phyloP scores from a whole-genome alignment of 176 grass and related monocot species.

The Triticum turgidum region DNA sequence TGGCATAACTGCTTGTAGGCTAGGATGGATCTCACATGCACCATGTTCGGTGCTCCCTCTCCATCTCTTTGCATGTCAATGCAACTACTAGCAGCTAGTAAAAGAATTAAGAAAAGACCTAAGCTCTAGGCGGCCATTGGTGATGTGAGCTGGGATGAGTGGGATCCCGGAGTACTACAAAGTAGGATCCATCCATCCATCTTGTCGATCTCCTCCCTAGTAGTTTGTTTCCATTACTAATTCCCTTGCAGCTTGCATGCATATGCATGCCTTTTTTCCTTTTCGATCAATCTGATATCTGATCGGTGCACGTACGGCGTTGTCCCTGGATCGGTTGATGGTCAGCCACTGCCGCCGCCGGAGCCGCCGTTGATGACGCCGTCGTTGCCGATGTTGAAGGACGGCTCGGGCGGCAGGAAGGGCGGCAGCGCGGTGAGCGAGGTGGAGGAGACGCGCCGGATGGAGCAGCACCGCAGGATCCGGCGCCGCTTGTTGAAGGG shows the following conservation, averaged over 20 bases:
- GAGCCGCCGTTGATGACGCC: neutral
- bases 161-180: constrained; percentile 18
- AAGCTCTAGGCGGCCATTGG: constrained; percentile 3
- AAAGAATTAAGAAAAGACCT: constrained; percentile 27
- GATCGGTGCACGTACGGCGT: neutral
- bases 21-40: neutral
- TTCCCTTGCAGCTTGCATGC: neutral
- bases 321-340: neutral
- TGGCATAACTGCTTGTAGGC: neutral
- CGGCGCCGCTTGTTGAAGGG: constrained; percentile 92
- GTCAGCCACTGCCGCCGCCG: neutral
- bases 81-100: constrained; percentile 12
- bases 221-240: neutral
- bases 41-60: constrained; percentile 10
- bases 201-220: neutral
- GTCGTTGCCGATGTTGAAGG: neutral
- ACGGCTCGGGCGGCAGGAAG: constrained; percentile 31
- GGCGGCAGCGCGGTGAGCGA: constrained; percentile 57
- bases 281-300: neutral
- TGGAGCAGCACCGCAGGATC: constrained; percentile 58
- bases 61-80: neutral
- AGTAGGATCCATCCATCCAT: neutral
- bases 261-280: neutral
- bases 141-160: neutral
- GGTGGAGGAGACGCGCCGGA: constrained; percentile 58